phyloP scores from a whole-genome alignment of 192 early-diverging fungal species.

The Coemansia sp. region DNA sequence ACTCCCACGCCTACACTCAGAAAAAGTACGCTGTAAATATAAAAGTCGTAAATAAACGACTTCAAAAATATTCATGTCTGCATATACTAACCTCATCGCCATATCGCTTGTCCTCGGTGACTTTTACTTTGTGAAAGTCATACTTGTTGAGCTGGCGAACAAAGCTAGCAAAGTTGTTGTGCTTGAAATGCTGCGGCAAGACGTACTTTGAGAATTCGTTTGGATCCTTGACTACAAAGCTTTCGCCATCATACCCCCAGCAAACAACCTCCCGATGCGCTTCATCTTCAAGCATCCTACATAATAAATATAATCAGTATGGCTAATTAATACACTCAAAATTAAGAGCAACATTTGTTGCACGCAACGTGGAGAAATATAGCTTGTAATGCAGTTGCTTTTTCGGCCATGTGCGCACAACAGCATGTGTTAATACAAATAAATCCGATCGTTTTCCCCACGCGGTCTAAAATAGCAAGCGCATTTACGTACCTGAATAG shows the following conservation, averaged over 20 bases:
- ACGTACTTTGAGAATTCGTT: conserved; percentile 77
- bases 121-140: conserved; percentile 75
- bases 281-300: conserved; percentile 56
- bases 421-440: too few species aligned
- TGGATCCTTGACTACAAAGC: conserved; percentile 85
- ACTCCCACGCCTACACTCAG: conserved; percentile 78
- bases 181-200: conserved; percentile 85
- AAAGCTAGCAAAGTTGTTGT: conserved; percentile 92
- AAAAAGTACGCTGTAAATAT: not conserved
- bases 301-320: not conserved
- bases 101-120: conserved; percentile 51
- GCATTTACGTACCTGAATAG: conserved; percentile 39
- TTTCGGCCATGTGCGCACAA: too few species aligned
- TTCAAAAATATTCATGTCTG: not conserved
- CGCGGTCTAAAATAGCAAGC: not conserved
- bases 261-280: conserved; percentile 53
- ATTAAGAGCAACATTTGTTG: not conserved
- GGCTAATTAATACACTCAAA: not conserved
- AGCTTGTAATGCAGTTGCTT: conserved; percentile 1
- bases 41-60: not conserved
- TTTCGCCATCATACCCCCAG: conserved; percentile 82
- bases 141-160: conserved; percentile 88
- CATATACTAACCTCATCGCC: conserved; percentile 46
- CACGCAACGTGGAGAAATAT: not conserved
- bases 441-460: not conserved